Percentiles rank a stretch among this genome's conserved stretches.
Conservation (phyloP, 202 grass and related monocot species). For the Digitaria exilis region DNA sequence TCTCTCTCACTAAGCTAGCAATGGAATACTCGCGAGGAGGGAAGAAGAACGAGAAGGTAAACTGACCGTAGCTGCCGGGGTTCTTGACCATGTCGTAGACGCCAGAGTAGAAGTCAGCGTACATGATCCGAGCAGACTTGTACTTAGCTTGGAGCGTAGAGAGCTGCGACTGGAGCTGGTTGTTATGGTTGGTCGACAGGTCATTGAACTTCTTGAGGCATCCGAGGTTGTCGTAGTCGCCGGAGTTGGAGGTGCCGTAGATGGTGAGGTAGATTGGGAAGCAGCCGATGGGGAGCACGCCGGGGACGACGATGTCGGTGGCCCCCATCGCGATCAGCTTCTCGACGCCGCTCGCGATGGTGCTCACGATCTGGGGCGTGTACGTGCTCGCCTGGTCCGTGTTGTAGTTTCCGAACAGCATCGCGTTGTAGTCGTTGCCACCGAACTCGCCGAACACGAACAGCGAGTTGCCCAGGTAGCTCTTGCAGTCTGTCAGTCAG, state of each 20-base stretch:
- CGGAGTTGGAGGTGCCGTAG: constrained; percentile 56
- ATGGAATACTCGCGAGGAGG: too few species aligned
- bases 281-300: constrained; percentile 89
- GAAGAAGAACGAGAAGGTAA: too few species aligned
- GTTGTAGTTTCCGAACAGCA: constrained; percentile 76
- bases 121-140: constrained; percentile 56
- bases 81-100: constrained; percentile 67
- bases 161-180: constrained; percentile 47
- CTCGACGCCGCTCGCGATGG: constrained; percentile 66
- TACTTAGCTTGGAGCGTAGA: constrained; percentile 52
- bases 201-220: constrained; percentile 88
- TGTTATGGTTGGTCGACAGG: constrained; percentile 69
- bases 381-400: constrained; percentile 58
- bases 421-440: constrained; percentile 92
- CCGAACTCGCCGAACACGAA: constrained; percentile 89
- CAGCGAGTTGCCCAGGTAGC: constrained; percentile 61
- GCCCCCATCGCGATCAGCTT: constrained; percentile 75
- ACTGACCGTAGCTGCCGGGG: constrained; percentile 62
- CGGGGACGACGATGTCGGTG: constrained; percentile 64
- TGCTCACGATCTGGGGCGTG: constrained; percentile 57
- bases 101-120: constrained; percentile 75
- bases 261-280: constrained; percentile 82
- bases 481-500: constrained; percentile 57
- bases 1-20: too few species aligned
- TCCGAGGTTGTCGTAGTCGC: constrained; percentile 56